A percentile compares a stretch with the other conserved stretches of the same genome.
phyloP scores from a whole-genome alignment of 176 grass and related monocot species.

The Typha latifolia region DNA sequence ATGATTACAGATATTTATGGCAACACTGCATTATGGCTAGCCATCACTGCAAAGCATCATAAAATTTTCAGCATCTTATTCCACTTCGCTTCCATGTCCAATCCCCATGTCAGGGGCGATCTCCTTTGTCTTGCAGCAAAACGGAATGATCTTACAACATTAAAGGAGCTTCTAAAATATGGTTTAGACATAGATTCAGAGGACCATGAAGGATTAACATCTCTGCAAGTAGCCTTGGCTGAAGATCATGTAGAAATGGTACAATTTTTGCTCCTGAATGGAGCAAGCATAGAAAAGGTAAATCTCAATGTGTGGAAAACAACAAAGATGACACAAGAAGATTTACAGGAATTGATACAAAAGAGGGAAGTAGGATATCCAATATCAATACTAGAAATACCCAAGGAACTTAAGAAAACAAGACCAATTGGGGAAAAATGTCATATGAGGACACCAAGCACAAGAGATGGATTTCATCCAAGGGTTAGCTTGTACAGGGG shows the following conservation, averaged over 20 bases:
- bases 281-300: conserved; percentile 49
- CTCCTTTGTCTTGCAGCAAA: conserved; percentile 61
- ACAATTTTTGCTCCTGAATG: conserved; percentile 52
- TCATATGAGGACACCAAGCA: conserved; percentile 3
- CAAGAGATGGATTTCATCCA: conserved; percentile 13
- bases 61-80: conserved; percentile 78
- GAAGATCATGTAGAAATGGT: conserved; percentile 43
- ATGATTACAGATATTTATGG: conserved; percentile 33
- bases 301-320: conserved; percentile 9
- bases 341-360: conserved; percentile 33
- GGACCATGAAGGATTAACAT: conserved; percentile 55
- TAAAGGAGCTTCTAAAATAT: conserved; percentile 70
- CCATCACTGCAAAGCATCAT: conserved; percentile 57
- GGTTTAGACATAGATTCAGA: conserved; percentile 50
- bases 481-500: conserved; percentile 75
- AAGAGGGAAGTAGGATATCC: conserved; percentile 43
- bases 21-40: conserved; percentile 69
- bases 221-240: conserved; percentile 46
- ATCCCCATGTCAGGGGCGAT: conserved; percentile 43
- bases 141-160: conserved; percentile 43
- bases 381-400: conserved; percentile 35
- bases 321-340: conserved; percentile 17
- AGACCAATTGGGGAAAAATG: neutral
- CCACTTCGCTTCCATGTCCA: conserved; percentile 42
- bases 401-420: neutral